A percentile compares a stretch with the other conserved stretches of the same genome.
Conservation (phyloP, 176 grass and related monocot species). For the Paspalum notatum region DNA sequence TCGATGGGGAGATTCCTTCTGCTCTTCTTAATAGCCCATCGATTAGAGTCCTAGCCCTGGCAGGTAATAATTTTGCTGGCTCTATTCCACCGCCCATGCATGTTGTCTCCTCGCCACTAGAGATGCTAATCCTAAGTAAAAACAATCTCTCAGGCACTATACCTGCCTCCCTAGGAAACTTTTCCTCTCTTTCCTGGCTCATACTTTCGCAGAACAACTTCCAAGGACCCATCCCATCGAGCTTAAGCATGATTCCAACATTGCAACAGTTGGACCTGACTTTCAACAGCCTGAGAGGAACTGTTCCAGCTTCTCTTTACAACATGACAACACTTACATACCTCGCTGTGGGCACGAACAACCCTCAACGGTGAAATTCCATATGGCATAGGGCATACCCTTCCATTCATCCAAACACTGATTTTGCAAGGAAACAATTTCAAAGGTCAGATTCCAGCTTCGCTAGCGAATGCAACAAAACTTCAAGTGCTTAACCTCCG, state of each 20-base stretch:
- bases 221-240: neutral
- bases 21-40: slow-evolving; percentile 19
- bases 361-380: slow-evolving; percentile 35
- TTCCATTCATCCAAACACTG: slow-evolving; percentile 28
- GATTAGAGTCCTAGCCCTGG: neutral
- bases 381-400: neutral
- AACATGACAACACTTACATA: slow-evolving; percentile 33
- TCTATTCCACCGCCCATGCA: neutral
- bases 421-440: slow-evolving; percentile 13
- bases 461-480: slow-evolving; percentile 18
- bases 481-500: neutral
- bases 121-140: neutral
- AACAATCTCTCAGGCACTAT: slow-evolving; percentile 42
- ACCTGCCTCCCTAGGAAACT: slow-evolving; percentile 47
- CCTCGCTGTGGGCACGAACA: slow-evolving; percentile 1
- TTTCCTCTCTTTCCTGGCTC: slow-evolving; percentile 27
- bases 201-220: slow-evolving; percentile 33
- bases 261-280: neutral
- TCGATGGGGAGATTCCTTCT: slow-evolving; percentile 23
- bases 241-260: neutral
- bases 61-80: slow-evolving; percentile 20
- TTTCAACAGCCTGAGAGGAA: slow-evolving; percentile 59
- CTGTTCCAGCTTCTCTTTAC: slow-evolving; percentile 39
- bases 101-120: neutral
- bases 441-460: slow-evolving; percentile 20